phyloP scores from a whole-genome alignment of 192 early-diverging fungal species.

The Paraglomus occultum region DNA sequence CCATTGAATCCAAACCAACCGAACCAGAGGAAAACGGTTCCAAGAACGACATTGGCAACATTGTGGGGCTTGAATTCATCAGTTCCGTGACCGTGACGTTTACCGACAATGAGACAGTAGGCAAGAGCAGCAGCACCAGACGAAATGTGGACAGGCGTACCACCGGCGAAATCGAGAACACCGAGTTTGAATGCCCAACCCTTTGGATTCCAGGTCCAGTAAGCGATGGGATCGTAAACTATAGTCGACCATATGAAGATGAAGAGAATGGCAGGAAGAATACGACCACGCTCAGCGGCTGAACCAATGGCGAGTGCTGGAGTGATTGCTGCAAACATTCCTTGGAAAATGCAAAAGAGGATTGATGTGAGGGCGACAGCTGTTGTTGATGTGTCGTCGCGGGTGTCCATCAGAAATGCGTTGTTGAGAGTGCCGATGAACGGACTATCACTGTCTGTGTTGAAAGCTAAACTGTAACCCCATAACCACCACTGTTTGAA shows the following conservation, averaged over 20 bases:
- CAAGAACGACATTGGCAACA: conserved; percentile 90
- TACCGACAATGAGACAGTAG: conserved; percentile 82
- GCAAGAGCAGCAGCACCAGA: conserved; percentile 90
- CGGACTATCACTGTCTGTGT: conserved; percentile 59
- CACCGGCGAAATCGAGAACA: conserved; percentile 92
- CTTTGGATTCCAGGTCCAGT: conserved; percentile 87
- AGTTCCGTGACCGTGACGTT: conserved; percentile 68
- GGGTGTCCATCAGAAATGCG: conserved; percentile 62
- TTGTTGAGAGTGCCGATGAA: conserved; percentile 84
- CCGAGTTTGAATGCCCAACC: conserved; percentile 87
- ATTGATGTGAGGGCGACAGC: conserved; percentile 24
- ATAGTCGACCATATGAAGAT: conserved; percentile 92
- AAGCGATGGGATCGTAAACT: conserved; percentile 93
- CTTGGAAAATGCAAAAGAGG: conserved; percentile 80
- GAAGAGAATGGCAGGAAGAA: conserved; percentile 85
- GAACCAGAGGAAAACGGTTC: conserved; percentile 88
- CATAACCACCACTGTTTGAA: conserved; percentile 77
- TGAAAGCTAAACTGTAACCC: conserved; percentile 85
- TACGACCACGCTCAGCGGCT: conserved; percentile 83
- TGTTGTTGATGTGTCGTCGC: conserved; percentile 45
- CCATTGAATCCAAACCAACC: conserved; percentile 98
- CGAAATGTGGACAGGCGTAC: conserved; percentile 92
- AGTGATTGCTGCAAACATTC: conserved; percentile 92
- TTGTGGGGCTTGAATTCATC: conserved; percentile 82
- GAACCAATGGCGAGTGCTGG: conserved; percentile 89